phyloP scores from a whole-genome alignment of 352 stramenopile genomes.

The Phytopythium vexans region DNA sequence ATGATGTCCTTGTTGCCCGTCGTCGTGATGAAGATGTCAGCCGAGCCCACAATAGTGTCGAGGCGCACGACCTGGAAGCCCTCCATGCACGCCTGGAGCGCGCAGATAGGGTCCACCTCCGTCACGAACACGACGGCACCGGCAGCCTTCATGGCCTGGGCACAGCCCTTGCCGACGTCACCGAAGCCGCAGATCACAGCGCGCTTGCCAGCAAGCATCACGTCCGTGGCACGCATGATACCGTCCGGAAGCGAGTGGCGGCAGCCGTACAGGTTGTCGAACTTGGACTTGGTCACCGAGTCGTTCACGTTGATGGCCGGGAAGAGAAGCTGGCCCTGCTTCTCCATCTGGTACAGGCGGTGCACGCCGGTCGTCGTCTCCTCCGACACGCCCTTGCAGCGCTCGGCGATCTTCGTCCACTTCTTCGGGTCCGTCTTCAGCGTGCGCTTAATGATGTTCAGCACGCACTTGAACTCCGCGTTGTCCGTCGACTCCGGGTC shows the following conservation, averaged over 20 bases:
- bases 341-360: constrained; percentile 98
- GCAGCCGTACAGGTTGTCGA: constrained; percentile 99
- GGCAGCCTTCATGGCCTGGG: constrained; percentile 96
- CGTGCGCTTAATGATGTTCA: constrained; percentile 95
- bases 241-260: constrained; percentile 98
- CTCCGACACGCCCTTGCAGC: constrained; percentile 97
- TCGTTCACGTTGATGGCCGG: constrained; percentile 99
- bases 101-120: constrained; percentile 98
- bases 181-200: constrained; percentile 97
- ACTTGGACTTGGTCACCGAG: constrained; percentile 99
- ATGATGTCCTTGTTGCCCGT: constrained; percentile 99
- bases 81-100: constrained; percentile 98
- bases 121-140: constrained; percentile 97
- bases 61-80: constrained; percentile 96
- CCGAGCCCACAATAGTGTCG: constrained; percentile 84
- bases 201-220: constrained; percentile 99
- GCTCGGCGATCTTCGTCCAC: constrained; percentile 95
- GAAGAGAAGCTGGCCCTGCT: constrained; percentile 94
- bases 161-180: constrained; percentile 98
- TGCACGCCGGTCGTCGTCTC: constrained; percentile 99
- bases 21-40: constrained; percentile 99
- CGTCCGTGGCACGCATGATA: constrained; percentile 98
- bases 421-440: constrained; percentile 94
- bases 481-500: constrained; percentile 95
- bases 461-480: constrained; percentile 98